Base-by-base conservation (phyloP, 768 basidiomycete genomes). In the Asterophora lycoperdoides region DNA sequence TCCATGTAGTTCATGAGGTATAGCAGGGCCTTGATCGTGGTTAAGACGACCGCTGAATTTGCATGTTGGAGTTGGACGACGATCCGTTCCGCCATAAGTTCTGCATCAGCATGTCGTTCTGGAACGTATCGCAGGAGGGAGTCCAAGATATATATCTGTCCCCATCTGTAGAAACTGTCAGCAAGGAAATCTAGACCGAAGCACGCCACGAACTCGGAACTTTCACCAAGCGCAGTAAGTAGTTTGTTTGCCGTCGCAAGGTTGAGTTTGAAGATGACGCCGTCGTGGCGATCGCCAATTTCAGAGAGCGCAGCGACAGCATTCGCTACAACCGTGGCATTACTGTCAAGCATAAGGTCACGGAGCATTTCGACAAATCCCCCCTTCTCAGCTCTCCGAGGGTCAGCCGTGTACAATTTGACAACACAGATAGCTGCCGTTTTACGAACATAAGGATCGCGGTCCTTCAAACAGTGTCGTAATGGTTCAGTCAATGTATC, bases 1-100 rank as follows among this genome's bases (percentile, higher is more conserved):
- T 91, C 88, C 89, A 98, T 98, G 68, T 99, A 98, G 67, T 98
- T 99, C 95, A 99, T 98, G 51, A 98, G 73, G 62, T 95, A 98
- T 15, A 98, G 73, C 19, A 97, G 76, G 46, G 89, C 84, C 70
- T 99, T 98, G 77, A 98, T 90, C 11, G 93, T 89, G n/a, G 95
- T 97, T 46, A 99, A 74, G 9, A 98, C 93, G n/a, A 99, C 96
- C 2, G 96, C 96, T 20, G 93, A 94, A 65, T 99, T 99, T n/a
- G 93, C 93, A 64, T 98, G 95, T 61, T 96, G 92, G 20, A 99
- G 73, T 57, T 97, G 88, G 40, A 93, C 79, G 39, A 93, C 83
- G 55, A 99, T 88, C 28, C 95, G 86, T 65, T 99, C 96, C n/a
- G 89, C 93, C 71, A 98, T 85, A 30, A 89, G 72, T 67, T 96